Evolutionary conservation across 2,329 filamentous ascomycete genomes (phyloP).

Genomic region (Apiospora arundinis): DNA sequence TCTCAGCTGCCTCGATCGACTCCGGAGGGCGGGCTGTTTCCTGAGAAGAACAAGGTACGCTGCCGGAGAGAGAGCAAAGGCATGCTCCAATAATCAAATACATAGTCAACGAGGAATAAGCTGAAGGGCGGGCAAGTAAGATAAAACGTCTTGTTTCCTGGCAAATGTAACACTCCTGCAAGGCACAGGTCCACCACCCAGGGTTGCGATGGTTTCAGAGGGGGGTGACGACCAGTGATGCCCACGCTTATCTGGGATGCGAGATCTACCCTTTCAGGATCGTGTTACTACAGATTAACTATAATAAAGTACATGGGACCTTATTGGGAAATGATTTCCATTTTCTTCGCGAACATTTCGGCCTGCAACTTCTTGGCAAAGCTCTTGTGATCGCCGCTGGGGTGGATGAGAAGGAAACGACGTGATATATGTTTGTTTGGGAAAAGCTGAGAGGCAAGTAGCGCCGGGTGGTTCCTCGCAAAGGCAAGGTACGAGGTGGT

Average conservation of each 20-base stretch:
- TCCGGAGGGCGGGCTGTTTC: background rate
- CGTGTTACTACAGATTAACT: background rate
- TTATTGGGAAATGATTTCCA: no score
- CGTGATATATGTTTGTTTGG: no score
- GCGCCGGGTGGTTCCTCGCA: no score
- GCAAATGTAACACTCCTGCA: background rate
- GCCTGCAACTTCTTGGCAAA: no score
- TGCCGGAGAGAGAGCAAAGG: background rate
- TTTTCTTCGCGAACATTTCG: no score
- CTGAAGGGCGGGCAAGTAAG: background rate
- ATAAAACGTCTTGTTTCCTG: background rate
- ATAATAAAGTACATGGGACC: no score
- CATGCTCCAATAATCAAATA: background rate
- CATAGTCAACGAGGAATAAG: background rate
- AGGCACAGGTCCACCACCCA: background rate
- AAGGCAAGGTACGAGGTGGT: no score
- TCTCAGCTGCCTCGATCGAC: background rate
- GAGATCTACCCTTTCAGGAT: background rate
- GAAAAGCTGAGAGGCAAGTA: no score
- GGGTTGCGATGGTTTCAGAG: slow-evolving; percentile 13
- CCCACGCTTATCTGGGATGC: background rate
- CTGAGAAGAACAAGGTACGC: no score
- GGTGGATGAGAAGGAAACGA: no score
- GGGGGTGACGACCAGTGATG: background rate
- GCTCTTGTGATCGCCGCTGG: no score